Conservation (phyloP, 2,329 filamentous ascomycete species). For the Cercospora canescens region DNA sequence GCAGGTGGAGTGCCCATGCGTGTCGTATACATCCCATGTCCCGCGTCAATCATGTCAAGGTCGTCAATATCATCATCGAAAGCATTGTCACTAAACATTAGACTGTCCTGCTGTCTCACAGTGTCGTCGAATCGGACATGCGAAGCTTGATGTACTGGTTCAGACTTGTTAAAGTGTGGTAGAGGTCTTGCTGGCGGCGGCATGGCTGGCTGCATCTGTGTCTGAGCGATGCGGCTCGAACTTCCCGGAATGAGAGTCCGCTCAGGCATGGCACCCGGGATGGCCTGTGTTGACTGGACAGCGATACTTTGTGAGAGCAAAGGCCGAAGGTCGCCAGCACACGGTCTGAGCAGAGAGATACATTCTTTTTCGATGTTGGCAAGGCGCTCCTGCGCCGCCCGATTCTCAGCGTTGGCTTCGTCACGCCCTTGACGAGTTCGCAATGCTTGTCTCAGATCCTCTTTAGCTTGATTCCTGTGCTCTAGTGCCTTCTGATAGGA, state of each 20-base stretch:
- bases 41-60: conserved; percentile 26
- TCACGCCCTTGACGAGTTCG: conserved; percentile 19
- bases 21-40: conserved; percentile 37
- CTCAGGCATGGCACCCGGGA: neutral
- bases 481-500: conserved; percentile 23
- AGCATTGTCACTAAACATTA: conserved; percentile 8
- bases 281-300: conserved; percentile 33
- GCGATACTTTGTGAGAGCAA: conserved; percentile 25
- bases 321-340: conserved; percentile 26
- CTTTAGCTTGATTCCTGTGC: conserved; percentile 26
- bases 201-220: conserved; percentile 29
- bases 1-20: conserved; percentile 41
- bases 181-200: conserved; percentile 15
- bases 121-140: neutral
- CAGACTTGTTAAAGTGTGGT: neutral
- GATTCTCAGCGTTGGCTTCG: conserved; percentile 28
- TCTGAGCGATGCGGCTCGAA: conserved; percentile 36
- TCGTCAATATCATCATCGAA: conserved; percentile 27
- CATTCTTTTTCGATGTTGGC: conserved; percentile 29
- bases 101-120: neutral
- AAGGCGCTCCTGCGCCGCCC: conserved; percentile 27
- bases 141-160: neutral
- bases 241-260: conserved; percentile 20
- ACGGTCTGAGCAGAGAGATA: conserved; percentile 24
- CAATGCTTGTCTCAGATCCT: conserved; percentile 26